Evolutionary conservation across 306 rosid genomes (phyloP).

Genomic region (Oxytropis ochrocephala): DNA sequence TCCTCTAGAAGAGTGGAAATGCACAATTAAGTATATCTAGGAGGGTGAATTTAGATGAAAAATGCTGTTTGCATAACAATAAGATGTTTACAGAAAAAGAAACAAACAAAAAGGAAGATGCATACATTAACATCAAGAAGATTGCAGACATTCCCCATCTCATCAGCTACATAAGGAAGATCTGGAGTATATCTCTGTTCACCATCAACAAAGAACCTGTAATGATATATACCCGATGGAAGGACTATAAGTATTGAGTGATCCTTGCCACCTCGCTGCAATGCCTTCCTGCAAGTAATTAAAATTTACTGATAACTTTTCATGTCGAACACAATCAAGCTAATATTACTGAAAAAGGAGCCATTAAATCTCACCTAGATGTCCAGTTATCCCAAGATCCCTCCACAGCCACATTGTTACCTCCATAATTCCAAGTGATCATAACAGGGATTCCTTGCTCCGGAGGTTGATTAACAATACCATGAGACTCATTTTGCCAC

Average conservation of each 20-base stretch:
- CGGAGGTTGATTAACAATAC: slow-evolving; percentile 43
- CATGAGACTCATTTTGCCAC: slow-evolving; percentile 48
- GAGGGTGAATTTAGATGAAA: neutral
- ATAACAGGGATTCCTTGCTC: slow-evolving; percentile 70
- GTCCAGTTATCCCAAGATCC: slow-evolving; percentile 97
- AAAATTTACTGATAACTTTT: slow-evolving; percentile 8
- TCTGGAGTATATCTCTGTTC: slow-evolving; percentile 74
- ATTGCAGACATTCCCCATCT: slow-evolving; percentile 71
- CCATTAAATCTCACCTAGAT: slow-evolving; percentile 47
- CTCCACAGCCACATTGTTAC: slow-evolving; percentile 67
- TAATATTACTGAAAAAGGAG: neutral
- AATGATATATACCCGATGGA: slow-evolving; percentile 76
- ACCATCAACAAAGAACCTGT: slow-evolving; percentile 80
- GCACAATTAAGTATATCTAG: neutral
- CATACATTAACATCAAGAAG: slow-evolving; percentile 80
- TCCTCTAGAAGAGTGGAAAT: neutral
- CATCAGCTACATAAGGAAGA: slow-evolving; percentile 64
- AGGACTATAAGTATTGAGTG: slow-evolving; percentile 63
- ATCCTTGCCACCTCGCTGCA: slow-evolving; percentile 89
- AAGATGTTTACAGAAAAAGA: neutral
- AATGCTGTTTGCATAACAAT: neutral
- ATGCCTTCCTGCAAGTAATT: slow-evolving; percentile 48
- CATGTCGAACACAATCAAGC: slow-evolving; percentile 6
- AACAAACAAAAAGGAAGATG: neutral
- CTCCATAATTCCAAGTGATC: slow-evolving; percentile 79